Evolutionary conservation across 768 basidiomycete species (phyloP).

Genomic region (Cytidiella melzeri): DNA sequence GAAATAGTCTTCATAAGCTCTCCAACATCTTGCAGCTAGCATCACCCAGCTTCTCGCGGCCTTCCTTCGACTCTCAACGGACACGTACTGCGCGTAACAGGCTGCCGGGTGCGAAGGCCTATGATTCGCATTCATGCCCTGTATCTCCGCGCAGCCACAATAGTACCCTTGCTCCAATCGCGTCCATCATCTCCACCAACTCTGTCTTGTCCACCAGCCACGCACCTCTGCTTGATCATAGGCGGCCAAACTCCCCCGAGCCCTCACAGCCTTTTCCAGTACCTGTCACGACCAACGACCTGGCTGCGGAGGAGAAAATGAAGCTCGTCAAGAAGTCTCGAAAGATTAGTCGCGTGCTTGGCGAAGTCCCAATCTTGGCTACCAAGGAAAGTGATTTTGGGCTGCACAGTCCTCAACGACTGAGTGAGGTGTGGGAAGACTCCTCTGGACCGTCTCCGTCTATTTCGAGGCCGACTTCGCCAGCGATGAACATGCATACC

Average conservation of each 20-base stretch:
- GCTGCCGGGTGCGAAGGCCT: not conserved
- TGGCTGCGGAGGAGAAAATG: constrained; percentile 30
- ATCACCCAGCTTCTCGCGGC: constrained; percentile 11
- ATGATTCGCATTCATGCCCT: not conserved
- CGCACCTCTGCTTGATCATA: constrained; percentile 4
- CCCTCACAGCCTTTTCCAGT: constrained; percentile 9
- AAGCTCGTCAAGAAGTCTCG: constrained; percentile 35
- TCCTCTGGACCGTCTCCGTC: not conserved
- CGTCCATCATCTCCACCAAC: constrained; percentile 8
- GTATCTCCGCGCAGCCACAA: not conserved
- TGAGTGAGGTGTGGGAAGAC: constrained; percentile 13
- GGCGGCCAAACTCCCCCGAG: constrained; percentile 4
- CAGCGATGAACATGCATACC: not conserved
- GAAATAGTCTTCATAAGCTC: constrained; percentile 17
- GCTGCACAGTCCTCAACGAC: constrained; percentile 2
- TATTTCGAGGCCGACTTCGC: not conserved
- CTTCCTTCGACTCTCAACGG: constrained; percentile 6
- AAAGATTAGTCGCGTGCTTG: constrained; percentile 40
- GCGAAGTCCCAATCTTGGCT: constrained; percentile 25
- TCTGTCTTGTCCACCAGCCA: constrained; percentile 6
- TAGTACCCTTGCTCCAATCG: not conserved
- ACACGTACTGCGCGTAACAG: constrained; percentile 5
- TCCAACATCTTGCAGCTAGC: constrained; percentile 22
- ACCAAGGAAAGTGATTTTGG: constrained; percentile 4
- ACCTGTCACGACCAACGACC: constrained; percentile 28